These are phyloP conservation scores for Cyclostephanos invisitatus DNA, from an alignment of 108 stramenopile genomes.

Conservation along the genomic window DNA sequence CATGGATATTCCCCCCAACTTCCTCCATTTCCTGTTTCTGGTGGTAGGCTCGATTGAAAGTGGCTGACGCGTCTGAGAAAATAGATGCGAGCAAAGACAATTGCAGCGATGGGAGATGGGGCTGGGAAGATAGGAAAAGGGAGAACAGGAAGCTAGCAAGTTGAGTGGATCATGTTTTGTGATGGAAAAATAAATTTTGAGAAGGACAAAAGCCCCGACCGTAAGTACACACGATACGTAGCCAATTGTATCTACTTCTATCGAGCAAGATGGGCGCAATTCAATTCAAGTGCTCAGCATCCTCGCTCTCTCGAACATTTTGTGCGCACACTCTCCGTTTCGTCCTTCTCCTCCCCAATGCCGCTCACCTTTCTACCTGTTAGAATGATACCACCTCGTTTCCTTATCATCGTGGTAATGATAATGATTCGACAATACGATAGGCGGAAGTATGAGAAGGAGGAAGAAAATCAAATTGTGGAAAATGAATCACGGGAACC, in stretches of 20 bases:
- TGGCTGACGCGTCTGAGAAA: not conserved
- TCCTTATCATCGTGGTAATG: not conserved
- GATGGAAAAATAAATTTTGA: too few relatives aligned
- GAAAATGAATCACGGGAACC: too few relatives aligned
- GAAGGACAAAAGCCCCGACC: too few relatives aligned
- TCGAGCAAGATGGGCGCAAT: too few relatives aligned
- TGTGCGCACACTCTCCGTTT: not conserved
- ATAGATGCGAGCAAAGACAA: not conserved
- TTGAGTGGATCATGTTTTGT: too few relatives aligned
- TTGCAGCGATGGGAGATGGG: not conserved
- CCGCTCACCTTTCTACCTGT: not conserved
- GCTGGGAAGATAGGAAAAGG: not conserved
- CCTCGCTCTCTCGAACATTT: too few relatives aligned
- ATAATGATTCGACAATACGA: not conserved
- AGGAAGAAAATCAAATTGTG: too few relatives aligned
- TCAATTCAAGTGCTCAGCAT: too few relatives aligned
- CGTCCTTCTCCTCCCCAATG: not conserved
- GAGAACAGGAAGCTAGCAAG: too few relatives aligned
- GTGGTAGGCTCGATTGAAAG: not conserved
- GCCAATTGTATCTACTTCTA: too few relatives aligned
- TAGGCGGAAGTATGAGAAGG: too few relatives aligned
- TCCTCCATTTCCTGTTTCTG: slow-evolving; percentile 1
- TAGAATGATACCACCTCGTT: not conserved
- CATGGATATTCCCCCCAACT: not conserved
- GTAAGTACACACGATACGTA: too few relatives aligned